Evolutionary conservation across 306 rosid species (phyloP).

Genomic region (Fragaria iinumae): DNA sequence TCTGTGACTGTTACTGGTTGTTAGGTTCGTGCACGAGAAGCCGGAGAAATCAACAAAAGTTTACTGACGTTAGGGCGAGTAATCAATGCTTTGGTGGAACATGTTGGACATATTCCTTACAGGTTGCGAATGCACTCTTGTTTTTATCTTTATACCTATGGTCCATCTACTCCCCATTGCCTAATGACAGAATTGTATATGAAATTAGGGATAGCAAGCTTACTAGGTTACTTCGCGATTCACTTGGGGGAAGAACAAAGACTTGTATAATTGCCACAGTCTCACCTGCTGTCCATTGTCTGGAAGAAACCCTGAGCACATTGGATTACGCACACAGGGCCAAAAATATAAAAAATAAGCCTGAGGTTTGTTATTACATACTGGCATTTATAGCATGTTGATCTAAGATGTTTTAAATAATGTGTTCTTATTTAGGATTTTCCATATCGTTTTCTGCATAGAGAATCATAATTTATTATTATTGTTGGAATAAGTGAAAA

Average conservation of each 20-base stretch:
- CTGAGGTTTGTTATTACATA: constrained; percentile 62
- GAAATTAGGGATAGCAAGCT: constrained; percentile 90
- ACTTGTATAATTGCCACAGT: constrained; percentile 98
- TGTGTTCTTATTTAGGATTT: not conserved
- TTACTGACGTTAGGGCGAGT: constrained; percentile 94
- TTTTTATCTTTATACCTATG: not conserved
- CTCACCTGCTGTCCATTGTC: constrained; percentile 96
- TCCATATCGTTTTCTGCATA: not conserved
- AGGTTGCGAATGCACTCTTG: constrained; percentile 41
- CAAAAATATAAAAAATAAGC: constrained; percentile 84
- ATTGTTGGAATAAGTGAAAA: not conserved
- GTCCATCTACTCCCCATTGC: not conserved
- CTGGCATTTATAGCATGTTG: not conserved
- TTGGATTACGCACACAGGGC: constrained; percentile 97
- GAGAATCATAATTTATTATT: not conserved
- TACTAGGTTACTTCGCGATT: constrained; percentile 93
- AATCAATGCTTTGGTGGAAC: constrained; percentile 91
- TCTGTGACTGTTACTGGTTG: constrained; percentile 8
- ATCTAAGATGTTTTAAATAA: not conserved
- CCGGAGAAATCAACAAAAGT: constrained; percentile 98
- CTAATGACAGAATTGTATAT: constrained; percentile 19
- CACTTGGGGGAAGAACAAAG: constrained; percentile 98
- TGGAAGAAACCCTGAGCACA: constrained; percentile 93
- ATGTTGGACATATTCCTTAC: constrained; percentile 96
- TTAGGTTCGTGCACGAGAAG: constrained; percentile 98